Conservation (phyloP, 495 filamentous ascomycete genomes). For the Pseudevernia furfuracea region DNA sequence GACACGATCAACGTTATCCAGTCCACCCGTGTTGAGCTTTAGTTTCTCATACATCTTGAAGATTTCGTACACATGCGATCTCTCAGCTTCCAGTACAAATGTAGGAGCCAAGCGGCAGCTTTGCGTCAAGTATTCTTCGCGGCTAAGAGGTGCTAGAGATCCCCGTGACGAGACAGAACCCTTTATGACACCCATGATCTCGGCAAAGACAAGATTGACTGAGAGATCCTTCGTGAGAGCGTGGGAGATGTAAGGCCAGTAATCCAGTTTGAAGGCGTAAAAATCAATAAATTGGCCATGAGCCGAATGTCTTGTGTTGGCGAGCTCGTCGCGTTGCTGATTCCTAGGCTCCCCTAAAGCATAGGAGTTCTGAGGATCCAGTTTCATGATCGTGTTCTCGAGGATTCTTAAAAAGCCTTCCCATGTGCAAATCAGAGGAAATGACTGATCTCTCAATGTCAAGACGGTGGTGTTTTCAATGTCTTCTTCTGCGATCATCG, state of each 20-base stretch:
- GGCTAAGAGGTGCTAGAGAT: constrained; percentile 26
- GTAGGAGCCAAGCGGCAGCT: constrained; percentile 28
- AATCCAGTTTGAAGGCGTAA: constrained; percentile 32
- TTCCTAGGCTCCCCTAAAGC: not conserved
- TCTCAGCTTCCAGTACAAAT: constrained; percentile 30
- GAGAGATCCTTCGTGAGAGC: constrained; percentile 21
- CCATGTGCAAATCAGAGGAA: constrained; percentile 40
- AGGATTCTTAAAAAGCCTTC: constrained; percentile 33
- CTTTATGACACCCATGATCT: constrained; percentile 43
- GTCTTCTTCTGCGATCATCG: not conserved
- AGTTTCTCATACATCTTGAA: constrained; percentile 35
- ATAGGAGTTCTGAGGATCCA: not conserved
- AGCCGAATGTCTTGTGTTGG: not conserved
- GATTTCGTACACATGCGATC: constrained; percentile 29
- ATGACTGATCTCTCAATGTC: constrained; percentile 28
- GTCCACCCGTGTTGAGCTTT: constrained; percentile 30
- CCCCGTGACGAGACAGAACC: constrained; percentile 27
- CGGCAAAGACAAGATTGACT: constrained; percentile 34
- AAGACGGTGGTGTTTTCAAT: constrained; percentile 20
- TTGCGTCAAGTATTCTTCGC: constrained; percentile 30
- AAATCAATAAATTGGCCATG: constrained; percentile 29
- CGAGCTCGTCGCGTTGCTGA: not conserved
- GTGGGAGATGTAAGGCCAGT: constrained; percentile 32
- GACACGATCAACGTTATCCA: constrained; percentile 36
- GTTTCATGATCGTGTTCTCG: constrained; percentile 28